Evolutionary conservation across 2,329 filamentous ascomycete species (phyloP).

Genomic region (Alternaria viburni): DNA sequence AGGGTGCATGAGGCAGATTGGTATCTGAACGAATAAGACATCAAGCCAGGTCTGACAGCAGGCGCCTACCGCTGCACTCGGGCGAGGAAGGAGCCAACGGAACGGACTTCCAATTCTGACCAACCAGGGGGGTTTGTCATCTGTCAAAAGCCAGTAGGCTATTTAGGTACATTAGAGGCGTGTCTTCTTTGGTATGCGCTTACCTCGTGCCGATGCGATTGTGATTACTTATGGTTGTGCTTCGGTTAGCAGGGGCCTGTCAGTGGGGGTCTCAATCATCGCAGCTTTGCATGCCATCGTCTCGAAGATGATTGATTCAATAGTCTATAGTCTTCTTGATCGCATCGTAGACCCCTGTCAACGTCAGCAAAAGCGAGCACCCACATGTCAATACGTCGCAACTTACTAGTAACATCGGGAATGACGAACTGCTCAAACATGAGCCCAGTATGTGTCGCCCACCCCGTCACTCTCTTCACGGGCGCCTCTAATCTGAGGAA

Average conservation of each 20-base stretch:
- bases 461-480: constrained; percentile 84
- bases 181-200: not conserved
- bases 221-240: not conserved
- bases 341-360: constrained; percentile 55
- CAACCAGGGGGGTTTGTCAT: not conserved
- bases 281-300: not conserved
- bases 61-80: not conserved
- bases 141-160: not conserved
- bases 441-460: constrained; percentile 83
- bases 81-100: not conserved
- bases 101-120: not conserved
- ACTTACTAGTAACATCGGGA: constrained; percentile 86
- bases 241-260: not conserved
- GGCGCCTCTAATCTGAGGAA: constrained; percentile 86
- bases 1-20: not conserved
- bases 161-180: not conserved
- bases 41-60: not conserved
- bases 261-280: not conserved
- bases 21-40: not conserved
- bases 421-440: constrained; percentile 74
- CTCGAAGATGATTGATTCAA: constrained; percentile 21
- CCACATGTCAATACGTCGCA: not conserved
- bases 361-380: constrained; percentile 27
- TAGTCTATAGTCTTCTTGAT: constrained; percentile 57
- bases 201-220: rapidly evolving